These are phyloP conservation scores for Dryas alaskensis DNA, from an alignment of 306 rosid genomes.

Conservation along the genomic window DNA sequence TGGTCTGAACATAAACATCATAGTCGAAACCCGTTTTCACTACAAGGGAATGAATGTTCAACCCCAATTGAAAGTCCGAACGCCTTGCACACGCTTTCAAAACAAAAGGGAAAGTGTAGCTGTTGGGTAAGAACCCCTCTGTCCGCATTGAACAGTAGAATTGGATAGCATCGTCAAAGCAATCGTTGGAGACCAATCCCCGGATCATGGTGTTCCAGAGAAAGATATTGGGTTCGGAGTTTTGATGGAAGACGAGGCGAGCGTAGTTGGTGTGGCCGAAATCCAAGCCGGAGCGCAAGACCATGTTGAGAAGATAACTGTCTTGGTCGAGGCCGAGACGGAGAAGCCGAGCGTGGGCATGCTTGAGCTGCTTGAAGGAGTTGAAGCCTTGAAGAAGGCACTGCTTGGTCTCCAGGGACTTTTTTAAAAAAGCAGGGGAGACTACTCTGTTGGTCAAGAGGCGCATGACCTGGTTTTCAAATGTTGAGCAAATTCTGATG, in stretches of 20 bases:
- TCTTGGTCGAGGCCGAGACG: conserved; percentile 53
- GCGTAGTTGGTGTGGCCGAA: conserved; percentile 33
- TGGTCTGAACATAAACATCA: conserved; percentile 60
- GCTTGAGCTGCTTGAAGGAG: conserved; percentile 51
- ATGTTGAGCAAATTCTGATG: not conserved
- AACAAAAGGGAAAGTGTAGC: conserved; percentile 60
- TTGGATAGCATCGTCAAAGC: conserved; percentile 38
- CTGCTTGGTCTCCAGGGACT: conserved; percentile 44
- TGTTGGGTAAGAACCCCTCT: conserved; percentile 32
- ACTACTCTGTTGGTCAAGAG: conserved; percentile 21
- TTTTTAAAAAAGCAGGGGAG: conserved; percentile 26
- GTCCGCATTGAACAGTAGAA: conserved; percentile 45
- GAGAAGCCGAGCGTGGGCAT: conserved; percentile 51
- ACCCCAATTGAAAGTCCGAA: conserved; percentile 36
- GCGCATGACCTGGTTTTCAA: conserved; percentile 21
- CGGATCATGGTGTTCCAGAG: conserved; percentile 67
- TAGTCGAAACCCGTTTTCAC: conserved; percentile 51
- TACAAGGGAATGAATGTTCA: conserved; percentile 47
- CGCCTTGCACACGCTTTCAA: conserved; percentile 62
- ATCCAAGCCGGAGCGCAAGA: conserved; percentile 44
- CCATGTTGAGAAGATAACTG: conserved; percentile 44
- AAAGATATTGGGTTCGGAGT: conserved; percentile 37
- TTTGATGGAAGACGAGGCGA: conserved; percentile 38
- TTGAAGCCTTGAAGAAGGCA: conserved; percentile 37
- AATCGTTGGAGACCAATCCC: conserved; percentile 50